Evolutionary conservation across 2,329 filamentous ascomycete species (phyloP).

Genomic region (Beauveria bassiana): DNA sequence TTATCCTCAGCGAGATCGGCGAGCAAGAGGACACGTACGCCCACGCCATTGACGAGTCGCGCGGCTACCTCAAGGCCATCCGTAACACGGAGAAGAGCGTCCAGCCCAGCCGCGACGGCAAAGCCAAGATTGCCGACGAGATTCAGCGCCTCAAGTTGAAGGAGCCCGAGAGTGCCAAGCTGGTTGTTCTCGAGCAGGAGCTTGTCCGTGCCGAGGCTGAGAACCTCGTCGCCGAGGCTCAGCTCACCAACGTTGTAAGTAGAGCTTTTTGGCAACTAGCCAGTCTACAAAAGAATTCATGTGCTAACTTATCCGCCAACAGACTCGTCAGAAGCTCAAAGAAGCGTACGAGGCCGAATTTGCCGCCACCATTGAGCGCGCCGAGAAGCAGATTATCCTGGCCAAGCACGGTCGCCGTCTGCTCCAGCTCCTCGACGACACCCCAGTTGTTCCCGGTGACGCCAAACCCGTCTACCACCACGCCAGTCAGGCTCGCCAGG

Average conservation of each 20-base stretch:
- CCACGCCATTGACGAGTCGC: constrained; percentile 77
- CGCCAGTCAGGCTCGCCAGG: constrained; percentile 63
- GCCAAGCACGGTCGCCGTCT: constrained; percentile 84
- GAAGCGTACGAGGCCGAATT: constrained; percentile 88
- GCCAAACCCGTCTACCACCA: constrained; percentile 60
- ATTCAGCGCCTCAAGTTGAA: constrained; percentile 87
- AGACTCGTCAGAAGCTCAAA: constrained; percentile 95
- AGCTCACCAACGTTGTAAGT: constrained; percentile 86
- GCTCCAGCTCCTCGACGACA: constrained; percentile 79
- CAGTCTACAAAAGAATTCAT: background rate
- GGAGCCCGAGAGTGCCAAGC: constrained; percentile 74
- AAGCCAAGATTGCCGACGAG: constrained; percentile 83
- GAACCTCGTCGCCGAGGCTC: constrained; percentile 90
- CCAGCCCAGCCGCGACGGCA: constrained; percentile 82
- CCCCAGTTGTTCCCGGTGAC: constrained; percentile 82
- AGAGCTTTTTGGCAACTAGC: background rate
- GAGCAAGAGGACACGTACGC: constrained; percentile 89
- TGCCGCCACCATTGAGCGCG: constrained; percentile 84
- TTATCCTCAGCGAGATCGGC: constrained; percentile 83
- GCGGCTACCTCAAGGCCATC: constrained; percentile 78
- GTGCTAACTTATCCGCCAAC: constrained; percentile 10
- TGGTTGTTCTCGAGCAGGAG: constrained; percentile 89
- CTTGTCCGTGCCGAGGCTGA: constrained; percentile 93
- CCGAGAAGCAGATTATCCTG: constrained; percentile 93
- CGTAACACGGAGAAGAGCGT: constrained; percentile 94